A percentile compares a stretch with the other conserved stretches of the same genome.
phyloP scores from a whole-genome alignment of 352 stramenopile genomes.

The Peronosclerospora sorghi region DNA sequence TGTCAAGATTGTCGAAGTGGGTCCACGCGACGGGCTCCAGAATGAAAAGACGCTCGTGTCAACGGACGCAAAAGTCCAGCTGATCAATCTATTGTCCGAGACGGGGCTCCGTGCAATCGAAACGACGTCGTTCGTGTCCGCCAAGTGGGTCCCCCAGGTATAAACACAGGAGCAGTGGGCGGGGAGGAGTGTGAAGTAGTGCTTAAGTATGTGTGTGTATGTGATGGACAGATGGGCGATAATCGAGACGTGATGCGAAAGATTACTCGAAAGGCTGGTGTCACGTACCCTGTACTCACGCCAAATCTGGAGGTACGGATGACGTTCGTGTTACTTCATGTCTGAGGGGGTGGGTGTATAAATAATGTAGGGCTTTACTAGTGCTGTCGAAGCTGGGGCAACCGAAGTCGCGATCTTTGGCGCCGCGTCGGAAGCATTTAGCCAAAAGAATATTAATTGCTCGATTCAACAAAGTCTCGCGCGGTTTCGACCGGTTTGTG shows the following conservation, averaged over 20 bases:
- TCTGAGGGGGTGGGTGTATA: not conserved
- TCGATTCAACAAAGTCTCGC: slow-evolving; percentile 91
- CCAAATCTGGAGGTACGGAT: slow-evolving; percentile 84
- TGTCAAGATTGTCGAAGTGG: slow-evolving; percentile 92
- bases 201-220: not conserved
- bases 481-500: slow-evolving; percentile 85
- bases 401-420: slow-evolving; percentile 94
- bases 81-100: slow-evolving; percentile 86
- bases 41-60: slow-evolving; percentile 87
- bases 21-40: slow-evolving; percentile 92
- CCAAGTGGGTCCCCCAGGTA: slow-evolving; percentile 93
- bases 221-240: slow-evolving; percentile 85
- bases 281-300: slow-evolving; percentile 87
- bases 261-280: slow-evolving; percentile 64
- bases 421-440: slow-evolving; percentile 92
- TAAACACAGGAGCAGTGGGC: too few species aligned
- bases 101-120: slow-evolving; percentile 88
- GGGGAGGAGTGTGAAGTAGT: not conserved
- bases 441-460: slow-evolving; percentile 95
- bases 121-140: slow-evolving; percentile 91
- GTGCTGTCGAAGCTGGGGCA: slow-evolving; percentile 68
- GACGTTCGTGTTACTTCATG: not conserved
- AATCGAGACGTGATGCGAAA: slow-evolving; percentile 79
- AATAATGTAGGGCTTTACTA: slow-evolving; percentile 65
- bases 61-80: slow-evolving; percentile 84